phyloP scores from a whole-genome alignment of 2,329 filamentous ascomycete species.

The Penicillium sp. region DNA sequence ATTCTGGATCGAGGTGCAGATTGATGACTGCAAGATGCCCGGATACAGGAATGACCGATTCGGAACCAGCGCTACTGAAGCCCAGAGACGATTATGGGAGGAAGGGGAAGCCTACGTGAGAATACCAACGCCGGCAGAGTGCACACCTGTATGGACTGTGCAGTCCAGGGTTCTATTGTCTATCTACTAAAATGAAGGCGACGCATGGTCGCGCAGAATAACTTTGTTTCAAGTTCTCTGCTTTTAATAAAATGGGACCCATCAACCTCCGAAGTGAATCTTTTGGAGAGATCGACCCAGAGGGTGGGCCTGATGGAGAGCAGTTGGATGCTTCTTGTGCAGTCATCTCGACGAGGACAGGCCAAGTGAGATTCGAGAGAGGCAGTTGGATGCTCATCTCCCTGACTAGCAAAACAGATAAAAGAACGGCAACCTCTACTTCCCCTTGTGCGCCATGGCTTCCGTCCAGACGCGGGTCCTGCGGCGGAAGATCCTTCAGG shows the following conservation, averaged over 20 bases:
- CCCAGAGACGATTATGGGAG: too few relatives aligned
- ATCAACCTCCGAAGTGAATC: slow-evolving; percentile 20
- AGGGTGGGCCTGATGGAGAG: slow-evolving; percentile 39
- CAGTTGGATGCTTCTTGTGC: slow-evolving; percentile 46
- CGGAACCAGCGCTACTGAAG: too few relatives aligned
- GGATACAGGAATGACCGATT: too few relatives aligned
- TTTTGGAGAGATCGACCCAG: slow-evolving; percentile 18
- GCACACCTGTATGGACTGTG: too few relatives aligned
- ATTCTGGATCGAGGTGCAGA: too few relatives aligned
- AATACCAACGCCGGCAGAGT: too few relatives aligned
- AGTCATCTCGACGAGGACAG: slow-evolving; percentile 31
- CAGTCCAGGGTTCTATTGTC: slow-evolving; percentile 1
- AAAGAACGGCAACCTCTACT: slow-evolving; percentile 37
- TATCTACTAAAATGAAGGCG: slow-evolving; percentile 7
- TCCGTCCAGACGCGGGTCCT: slow-evolving; percentile 7
- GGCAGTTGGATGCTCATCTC: slow-evolving; percentile 44
- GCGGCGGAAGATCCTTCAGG: neutral
- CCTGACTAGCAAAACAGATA: slow-evolving; percentile 38
- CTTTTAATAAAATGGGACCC: slow-evolving; percentile 18
- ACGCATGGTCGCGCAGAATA: too few relatives aligned
- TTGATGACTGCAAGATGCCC: too few relatives aligned
- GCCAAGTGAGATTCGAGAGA: slow-evolving; percentile 34
- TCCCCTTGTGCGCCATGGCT: slow-evolving; percentile 26
- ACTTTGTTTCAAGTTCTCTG: too few relatives aligned
- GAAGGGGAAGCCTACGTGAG: too few relatives aligned